Base-by-base conservation (phyloP, 306 rosid genomes). In the Astragalus glycyphyllos region DNA sequence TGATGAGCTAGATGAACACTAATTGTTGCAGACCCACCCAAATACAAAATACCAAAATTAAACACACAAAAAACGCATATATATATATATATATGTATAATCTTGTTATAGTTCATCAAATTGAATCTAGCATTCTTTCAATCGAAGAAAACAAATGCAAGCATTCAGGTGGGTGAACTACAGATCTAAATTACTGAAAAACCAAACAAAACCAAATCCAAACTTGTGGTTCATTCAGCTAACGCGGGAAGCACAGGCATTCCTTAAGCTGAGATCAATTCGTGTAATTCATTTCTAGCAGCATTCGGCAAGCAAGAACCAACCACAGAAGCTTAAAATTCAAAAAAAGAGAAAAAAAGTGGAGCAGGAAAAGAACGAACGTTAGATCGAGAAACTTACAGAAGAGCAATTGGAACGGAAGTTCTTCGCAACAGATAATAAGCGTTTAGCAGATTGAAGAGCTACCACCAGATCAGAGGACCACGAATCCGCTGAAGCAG, bases 371-470 rank as follows among this genome's bases (percentile, higher is more conserved):
- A 60, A 47, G 3, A 4, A 13, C 16, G 14, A 42, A 56, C 14
- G 11, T 10, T 17, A 58, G 58, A 78, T 55, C 74, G 16, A 77
- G 46, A 72, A 45, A 75, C 96, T 86, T 84, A 86, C 87, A 47
- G 87, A 75, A 68, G 89, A 82, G 42, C 71, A 71, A 77, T 74
- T 68, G 42, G 84, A 86, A 66, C 79, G 81, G 74, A 83, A 87
- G 71, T 58, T 86, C 54, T 72, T 49, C 12, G 90, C 96, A 2
- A 79, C 80, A 2, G 81, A 63, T n/a, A 91, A 74, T 4, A 94
- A 90, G 4, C 86, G 86, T 53, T 89, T 85, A 13, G 92, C 84
- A 2, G 90, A 91, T 68, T 76, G 83, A 65, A 94, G 92, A 56
- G 92, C 97, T 32, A 80, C 56, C 37, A 78, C 81, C 35, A 94